Evolutionary conservation across 805 yeast species (phyloP), one percentile per base, ranked within the genome.

Genomic region (Hyphopichia homilentoma): DNA sequence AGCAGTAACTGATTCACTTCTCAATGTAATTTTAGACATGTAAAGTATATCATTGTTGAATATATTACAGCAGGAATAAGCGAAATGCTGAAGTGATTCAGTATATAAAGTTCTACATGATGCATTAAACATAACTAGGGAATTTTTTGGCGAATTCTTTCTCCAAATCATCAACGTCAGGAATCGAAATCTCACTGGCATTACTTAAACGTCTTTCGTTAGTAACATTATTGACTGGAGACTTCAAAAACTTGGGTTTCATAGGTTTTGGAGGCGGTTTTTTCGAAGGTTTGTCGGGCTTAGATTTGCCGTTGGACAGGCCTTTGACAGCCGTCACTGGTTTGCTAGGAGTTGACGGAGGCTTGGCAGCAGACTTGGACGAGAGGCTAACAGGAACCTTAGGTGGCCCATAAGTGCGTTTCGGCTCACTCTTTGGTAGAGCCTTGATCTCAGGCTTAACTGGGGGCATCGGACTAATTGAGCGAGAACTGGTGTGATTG

Each of bases 191-290:
- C 29, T 70, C 72, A 48, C 75, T 65, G 21, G 61, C 42, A 33
- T 48, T 46, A 44, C 70, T 65, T 14, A 51, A 39, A 21, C 57
- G 43, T 30, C 67, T 43, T 11, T 41, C 39, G 8, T 39, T 32
- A 16, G 36, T 35, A 15, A 29, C 34, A 26, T 41, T 40, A 8
- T 32, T 26, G 7, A 37, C 54, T 4, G 57, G 58, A 7, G 71
- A 54, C 42, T 68, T 68, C 35, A 80, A 57, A 44, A 74, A 70
- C 3, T 50, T 48, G 3, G 90, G 89, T 45, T 82, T 82, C 45
- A 61, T 63, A 1, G 88, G 88, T 43, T 77, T 79, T 18, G 80
- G 79, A 4, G 84, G 83, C 2, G 80, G 76, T 32, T 50, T 53
- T 39, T 61, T 60, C 7, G 33, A 16, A 17, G 25, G 25, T 3